phyloP scores from a whole-genome alignment of 768 basidiomycete species.

The Cubamyces sp. region DNA sequence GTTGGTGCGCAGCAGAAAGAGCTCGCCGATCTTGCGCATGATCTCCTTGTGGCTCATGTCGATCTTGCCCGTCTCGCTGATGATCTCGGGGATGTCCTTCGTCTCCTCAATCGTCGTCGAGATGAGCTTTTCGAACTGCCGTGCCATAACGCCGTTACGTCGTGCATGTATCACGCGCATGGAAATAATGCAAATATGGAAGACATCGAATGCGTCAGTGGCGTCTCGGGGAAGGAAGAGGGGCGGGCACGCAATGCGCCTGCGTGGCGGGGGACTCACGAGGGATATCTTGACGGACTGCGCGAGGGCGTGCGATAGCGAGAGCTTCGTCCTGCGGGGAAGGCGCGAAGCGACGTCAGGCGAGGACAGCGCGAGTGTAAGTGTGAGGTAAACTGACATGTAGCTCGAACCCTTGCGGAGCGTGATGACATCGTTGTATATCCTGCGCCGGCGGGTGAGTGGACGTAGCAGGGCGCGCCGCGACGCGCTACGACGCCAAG shows the following conservation, averaged over 20 bases:
- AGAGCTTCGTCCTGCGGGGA: constrained; percentile 84
- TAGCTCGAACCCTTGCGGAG: constrained; percentile 93
- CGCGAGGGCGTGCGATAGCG: constrained; percentile 90
- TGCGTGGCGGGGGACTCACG: constrained; percentile 42
- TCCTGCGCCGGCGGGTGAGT: constrained; percentile 46
- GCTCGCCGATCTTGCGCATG: constrained; percentile 95
- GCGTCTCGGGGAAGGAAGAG: too few species aligned
- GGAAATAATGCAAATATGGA: neutral
- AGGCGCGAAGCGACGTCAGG: constrained; percentile 9
- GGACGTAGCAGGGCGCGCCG: constrained; percentile 7
- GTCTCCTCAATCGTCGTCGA: constrained; percentile 95
- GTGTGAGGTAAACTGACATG: constrained; percentile 61
- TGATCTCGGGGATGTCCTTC: constrained; percentile 91
- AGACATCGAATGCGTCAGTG: neutral
- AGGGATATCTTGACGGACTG: constrained; percentile 98
- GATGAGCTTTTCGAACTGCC: constrained; percentile 88
- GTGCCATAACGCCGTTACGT: neutral
- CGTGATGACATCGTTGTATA: constrained; percentile 98
- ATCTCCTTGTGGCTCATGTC: constrained; percentile 92
- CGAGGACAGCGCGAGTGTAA: constrained; percentile 19
- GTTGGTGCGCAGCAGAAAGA: constrained; percentile 91
- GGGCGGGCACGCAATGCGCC: neutral
- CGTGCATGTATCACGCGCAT: neutral
- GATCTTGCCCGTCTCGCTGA: constrained; percentile 94
- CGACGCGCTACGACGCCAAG: neutral